Conservation (phyloP, 129 eudicot genomes). For the Pseudognaphalium luteoalbum region DNA sequence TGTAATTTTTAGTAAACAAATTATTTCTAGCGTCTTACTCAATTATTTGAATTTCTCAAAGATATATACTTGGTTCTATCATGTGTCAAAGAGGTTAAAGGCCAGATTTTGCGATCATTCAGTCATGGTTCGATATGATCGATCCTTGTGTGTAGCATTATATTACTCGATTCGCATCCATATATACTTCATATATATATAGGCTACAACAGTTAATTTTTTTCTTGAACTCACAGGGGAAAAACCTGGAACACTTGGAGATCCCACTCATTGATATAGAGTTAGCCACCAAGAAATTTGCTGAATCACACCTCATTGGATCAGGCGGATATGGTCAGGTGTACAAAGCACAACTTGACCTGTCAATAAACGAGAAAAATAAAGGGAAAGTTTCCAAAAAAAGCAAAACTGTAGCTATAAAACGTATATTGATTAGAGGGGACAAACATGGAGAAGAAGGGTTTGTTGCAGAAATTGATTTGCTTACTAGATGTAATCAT, state of each 20-base stretch:
- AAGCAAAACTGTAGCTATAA: not conserved
- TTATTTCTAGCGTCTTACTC: no score
- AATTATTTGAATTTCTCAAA: no score
- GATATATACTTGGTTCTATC: no score
- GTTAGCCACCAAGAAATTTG: not conserved
- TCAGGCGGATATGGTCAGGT: slow-evolving; percentile 4
- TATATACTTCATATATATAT: no score
- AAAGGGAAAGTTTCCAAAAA: not conserved
- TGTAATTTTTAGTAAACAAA: no score
- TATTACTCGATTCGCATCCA: no score
- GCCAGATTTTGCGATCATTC: no score
- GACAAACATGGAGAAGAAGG: not conserved
- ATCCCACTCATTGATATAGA: not conserved
- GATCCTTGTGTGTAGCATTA: no score
- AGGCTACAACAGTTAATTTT: no score
- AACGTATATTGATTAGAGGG: not conserved
- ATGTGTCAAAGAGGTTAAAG: no score
- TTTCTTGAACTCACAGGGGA: not conserved
- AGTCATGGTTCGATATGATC: no score
- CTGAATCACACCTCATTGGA: not conserved
- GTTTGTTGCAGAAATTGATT: not conserved
- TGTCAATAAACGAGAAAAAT: not conserved
- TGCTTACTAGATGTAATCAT: slow-evolving; percentile 4
- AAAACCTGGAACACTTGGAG: not conserved
- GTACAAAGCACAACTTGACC: not conserved